Base-by-base conservation (phyloP, 192 early-diverging fungal species). In the Mortierella antarctica region DNA sequence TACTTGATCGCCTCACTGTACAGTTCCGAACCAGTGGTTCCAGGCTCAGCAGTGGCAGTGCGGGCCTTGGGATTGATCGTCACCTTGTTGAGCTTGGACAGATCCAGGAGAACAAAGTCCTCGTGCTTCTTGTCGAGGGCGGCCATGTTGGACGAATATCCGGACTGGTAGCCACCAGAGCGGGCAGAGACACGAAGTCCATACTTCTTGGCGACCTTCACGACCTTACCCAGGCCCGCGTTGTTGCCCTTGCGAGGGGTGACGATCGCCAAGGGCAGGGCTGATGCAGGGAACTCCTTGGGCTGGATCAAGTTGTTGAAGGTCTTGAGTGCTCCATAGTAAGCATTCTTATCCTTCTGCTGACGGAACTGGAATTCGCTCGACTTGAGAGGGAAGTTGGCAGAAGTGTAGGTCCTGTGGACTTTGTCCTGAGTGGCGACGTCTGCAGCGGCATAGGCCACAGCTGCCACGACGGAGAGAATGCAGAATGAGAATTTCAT, bases 221-320 rank as follows among this genome's bases (percentile, higher is more conserved):
- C 60, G 23, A 57, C 65, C 70, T 68, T 51, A 6, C 60, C 77
- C 42, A 80, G 18, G 0, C 65, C 77, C 18, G 67, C 56, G 70
- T 80, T 72, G 65, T 80, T 80, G 17, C 65, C 70, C 57, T 67
- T 68, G 10, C 39, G 20, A 18, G 77, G 77, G 8, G 64, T 66
- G 55, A 80, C 41, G 18, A 80, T 56, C 53, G 77, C 77, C 1
- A 72, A 15, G 9, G 77, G 77, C 6, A 71, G 58, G 44, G 77
- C 77, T 0, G 69, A 47, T 23, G 44, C 46, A 11, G 77, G 77
- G 70, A 80, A 80, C 49, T 80, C 77, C 11, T 44, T 39, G 20
- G 77, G 77, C 14, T 20, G n/a, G 77, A 80, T 80, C 53, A 80
- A 54, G 57, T 80, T 72, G 65, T 80, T 80, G 70, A 68, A 80